Conservation (phyloP, 2,329 filamentous ascomycete genomes). For the Clonostachys byssicola region DNA sequence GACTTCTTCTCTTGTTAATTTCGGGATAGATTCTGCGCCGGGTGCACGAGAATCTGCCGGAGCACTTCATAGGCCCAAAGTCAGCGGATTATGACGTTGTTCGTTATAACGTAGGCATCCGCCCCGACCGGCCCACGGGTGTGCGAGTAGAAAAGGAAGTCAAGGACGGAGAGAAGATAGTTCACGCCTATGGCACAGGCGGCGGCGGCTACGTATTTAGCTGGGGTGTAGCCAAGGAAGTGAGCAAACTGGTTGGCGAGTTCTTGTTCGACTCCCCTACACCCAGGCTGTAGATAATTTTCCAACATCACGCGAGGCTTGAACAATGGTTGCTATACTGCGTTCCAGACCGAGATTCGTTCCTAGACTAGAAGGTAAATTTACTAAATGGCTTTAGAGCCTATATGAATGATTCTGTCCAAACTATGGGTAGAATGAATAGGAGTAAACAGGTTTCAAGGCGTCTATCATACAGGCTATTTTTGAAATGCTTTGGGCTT, state of each 20-base stretch:
- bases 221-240: slow-evolving; percentile 1
- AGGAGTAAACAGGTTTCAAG: no score
- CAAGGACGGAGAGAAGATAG: background rate
- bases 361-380: no score
- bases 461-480: no score
- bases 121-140: background rate
- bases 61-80: background rate
- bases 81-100: background rate
- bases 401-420: no score
- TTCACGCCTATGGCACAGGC: slow-evolving; percentile 1
- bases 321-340: no score
- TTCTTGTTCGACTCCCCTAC: no score
- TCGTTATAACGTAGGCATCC: background rate
- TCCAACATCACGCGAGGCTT: no score
- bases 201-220: slow-evolving; percentile 1
- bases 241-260: background rate
- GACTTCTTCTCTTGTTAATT: background rate
- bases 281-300: no score
- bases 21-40: slow-evolving; percentile 4
- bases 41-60: slow-evolving; percentile 4
- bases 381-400: no score
- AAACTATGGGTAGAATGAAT: no score
- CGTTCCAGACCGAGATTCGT: no score
- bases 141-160: background rate
- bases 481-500: no score